Conservation (phyloP, 371 early-diverging fungal species). For the Thermomucor indicae-seudaticae region DNA sequence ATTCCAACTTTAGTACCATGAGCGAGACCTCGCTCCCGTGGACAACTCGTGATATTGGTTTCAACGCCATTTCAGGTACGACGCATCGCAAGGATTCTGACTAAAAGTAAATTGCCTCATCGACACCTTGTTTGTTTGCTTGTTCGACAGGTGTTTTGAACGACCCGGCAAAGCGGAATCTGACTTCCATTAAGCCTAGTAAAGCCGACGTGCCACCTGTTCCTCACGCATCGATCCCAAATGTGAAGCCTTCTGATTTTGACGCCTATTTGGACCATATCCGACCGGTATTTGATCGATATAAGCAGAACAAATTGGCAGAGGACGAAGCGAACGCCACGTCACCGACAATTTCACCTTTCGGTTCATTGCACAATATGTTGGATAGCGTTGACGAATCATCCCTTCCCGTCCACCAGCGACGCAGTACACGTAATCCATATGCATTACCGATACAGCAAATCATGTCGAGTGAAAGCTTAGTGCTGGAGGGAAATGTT, state of each 20-base stretch:
- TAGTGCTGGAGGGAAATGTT: conserved; percentile 29
- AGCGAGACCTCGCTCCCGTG: conserved; percentile 61
- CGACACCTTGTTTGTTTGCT: too few species aligned
- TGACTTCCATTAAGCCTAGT: conserved; percentile 39
- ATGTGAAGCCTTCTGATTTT: conserved; percentile 61
- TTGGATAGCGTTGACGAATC: conserved; percentile 5
- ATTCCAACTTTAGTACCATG: conserved; percentile 57
- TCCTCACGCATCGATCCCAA: conserved; percentile 58
- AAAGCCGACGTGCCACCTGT: conserved; percentile 69
- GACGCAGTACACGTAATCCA: conserved; percentile 51
- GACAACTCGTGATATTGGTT: conserved; percentile 63
- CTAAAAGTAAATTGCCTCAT: not conserved
- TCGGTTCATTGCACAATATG: conserved; percentile 15
- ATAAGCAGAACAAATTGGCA: conserved; percentile 45
- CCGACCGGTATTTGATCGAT: conserved; percentile 57
- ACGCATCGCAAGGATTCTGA: not conserved
- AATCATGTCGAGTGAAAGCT: conserved; percentile 39
- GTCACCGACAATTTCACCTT: conserved; percentile 18
- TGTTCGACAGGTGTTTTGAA: conserved; percentile 59
- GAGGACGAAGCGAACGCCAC: conserved; percentile 21
- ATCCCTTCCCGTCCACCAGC: conserved; percentile 10
- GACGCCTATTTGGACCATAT: conserved; percentile 62
- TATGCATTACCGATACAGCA: conserved; percentile 52
- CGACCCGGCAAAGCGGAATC: conserved; percentile 51
- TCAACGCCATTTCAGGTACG: conserved; percentile 52